A percentile compares a stretch with the other conserved stretches of the same genome.
Evolutionary conservation across 163 green algal genomes (phyloP).

Genomic region (Chloroidium sp.): DNA sequence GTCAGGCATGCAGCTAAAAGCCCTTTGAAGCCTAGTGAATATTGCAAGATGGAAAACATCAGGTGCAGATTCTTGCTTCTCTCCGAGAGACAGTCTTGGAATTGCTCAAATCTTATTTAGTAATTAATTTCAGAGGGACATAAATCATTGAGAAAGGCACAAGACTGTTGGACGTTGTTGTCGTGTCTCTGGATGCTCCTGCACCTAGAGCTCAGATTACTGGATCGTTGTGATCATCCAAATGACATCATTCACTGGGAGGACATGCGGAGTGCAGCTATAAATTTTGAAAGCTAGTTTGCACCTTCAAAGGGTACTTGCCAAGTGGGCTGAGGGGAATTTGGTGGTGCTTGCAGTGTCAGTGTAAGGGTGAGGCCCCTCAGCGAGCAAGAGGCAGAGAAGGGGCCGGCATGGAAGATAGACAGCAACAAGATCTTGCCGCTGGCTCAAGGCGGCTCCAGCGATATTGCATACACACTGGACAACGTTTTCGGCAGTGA

Average conservation of each 20-base stretch:
- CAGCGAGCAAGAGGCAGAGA: conserved; percentile 55
- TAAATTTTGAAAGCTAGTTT: too few relatives aligned
- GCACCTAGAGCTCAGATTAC: background rate
- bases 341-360: conserved; percentile 45
- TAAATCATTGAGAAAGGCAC: background rate
- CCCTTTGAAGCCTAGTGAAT: background rate
- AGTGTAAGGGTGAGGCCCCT: conserved; percentile 76
- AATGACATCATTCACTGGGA: background rate
- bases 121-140: too few relatives aligned
- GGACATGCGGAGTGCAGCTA: background rate
- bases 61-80: conserved; percentile 16
- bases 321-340: background rate
- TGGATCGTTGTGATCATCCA: background rate
- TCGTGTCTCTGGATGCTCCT: background rate
- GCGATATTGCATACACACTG: conserved; percentile 45
- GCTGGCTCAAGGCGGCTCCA: background rate
- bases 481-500: conserved; percentile 70
- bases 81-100: background rate
- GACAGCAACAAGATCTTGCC: conserved; percentile 57
- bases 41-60: conserved; percentile 39
- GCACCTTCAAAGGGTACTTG: too few relatives aligned
- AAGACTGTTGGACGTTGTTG: background rate
- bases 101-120: too few relatives aligned
- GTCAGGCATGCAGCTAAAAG: too few relatives aligned
- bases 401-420: conserved; percentile 54